A percentile compares a stretch with the other conserved stretches of the same genome.
phyloP scores from a whole-genome alignment of 2,329 filamentous ascomycete species.

The Lasiodiplodia citricola region DNA sequence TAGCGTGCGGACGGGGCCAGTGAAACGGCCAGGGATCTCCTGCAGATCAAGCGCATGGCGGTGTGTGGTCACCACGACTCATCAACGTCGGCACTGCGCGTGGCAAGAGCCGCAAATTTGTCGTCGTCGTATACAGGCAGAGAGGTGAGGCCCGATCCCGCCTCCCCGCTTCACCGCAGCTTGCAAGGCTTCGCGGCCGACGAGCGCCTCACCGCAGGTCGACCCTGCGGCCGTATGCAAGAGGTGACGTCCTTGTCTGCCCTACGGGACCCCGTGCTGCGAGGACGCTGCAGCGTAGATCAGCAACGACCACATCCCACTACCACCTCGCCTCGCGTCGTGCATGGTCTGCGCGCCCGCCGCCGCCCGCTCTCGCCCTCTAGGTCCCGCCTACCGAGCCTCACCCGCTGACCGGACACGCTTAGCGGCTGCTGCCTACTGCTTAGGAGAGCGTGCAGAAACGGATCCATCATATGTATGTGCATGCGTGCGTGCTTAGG shows the following conservation, averaged over 20 bases:
- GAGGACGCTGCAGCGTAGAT: slow-evolving; percentile 3
- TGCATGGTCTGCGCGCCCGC: not conserved
- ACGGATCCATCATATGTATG: not conserved
- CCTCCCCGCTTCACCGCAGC: slow-evolving; percentile 16
- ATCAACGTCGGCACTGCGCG: slow-evolving; percentile 1
- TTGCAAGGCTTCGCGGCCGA: no score
- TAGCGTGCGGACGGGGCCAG: slow-evolving; percentile 16
- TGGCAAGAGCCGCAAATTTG: slow-evolving; percentile 19
- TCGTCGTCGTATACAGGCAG: not conserved
- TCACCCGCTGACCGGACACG: not conserved
- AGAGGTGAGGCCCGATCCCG: slow-evolving; percentile 21
- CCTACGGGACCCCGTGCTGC: slow-evolving; percentile 7
- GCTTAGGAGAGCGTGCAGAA: slow-evolving; percentile 14
- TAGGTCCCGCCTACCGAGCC: not conserved
- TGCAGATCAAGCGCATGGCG: slow-evolving; percentile 20
- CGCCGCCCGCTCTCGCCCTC: not conserved
- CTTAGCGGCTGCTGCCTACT: not conserved
- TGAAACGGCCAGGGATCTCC: slow-evolving; percentile 26
- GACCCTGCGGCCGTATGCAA: not conserved
- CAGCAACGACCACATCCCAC: not conserved
- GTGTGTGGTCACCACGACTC: not conserved
- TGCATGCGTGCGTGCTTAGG: not conserved
- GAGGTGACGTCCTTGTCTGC: slow-evolving; percentile 10
- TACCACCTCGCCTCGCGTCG: not conserved
- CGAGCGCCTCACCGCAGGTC: slow-evolving; percentile 6